These are phyloP conservation scores for Diaporthe sp. DNA, from an alignment of 2,329 filamentous ascomycete species.

Conservation along the genomic window DNA sequence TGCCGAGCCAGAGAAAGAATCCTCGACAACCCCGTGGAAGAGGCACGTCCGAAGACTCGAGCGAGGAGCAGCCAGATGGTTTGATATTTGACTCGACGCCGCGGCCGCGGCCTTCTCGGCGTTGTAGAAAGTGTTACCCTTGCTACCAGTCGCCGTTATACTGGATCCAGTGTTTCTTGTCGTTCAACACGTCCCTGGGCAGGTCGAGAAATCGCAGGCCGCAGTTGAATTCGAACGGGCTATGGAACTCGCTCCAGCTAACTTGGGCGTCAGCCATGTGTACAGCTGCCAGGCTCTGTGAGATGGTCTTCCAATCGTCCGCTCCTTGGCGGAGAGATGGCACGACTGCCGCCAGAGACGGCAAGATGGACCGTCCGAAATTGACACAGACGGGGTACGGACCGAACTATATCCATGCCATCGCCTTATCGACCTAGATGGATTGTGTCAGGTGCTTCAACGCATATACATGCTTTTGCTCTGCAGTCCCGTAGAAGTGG, in stretches of 20 bases:
- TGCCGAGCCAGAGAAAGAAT: not conserved
- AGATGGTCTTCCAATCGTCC: not conserved
- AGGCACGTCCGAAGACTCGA: not conserved
- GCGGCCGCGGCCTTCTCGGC: not conserved
- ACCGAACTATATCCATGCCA: constrained; percentile 74
- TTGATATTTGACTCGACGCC: not conserved
- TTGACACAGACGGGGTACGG: constrained; percentile 74
- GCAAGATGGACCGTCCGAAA: constrained; percentile 71
- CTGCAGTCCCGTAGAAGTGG: no score
- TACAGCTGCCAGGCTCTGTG: not conserved
- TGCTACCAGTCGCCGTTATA: constrained; percentile 9
- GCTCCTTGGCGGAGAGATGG: not conserved
- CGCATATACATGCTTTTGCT: no score
- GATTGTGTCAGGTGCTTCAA: not conserved
- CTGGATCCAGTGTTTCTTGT: constrained; percentile 20
- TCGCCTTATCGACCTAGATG: not conserved
- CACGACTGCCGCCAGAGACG: not conserved
- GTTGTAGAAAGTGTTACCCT: constrained; percentile 49
- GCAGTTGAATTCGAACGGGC: not conserved
- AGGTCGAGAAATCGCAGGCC: not conserved
- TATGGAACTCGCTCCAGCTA: constrained; percentile 15
- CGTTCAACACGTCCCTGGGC: constrained; percentile 13
- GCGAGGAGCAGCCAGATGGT: not conserved
- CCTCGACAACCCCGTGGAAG: not conserved
- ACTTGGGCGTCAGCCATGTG: not conserved